Base-by-base conservation (phyloP, 345 rosid species). In the Aquilaria sinensis region DNA sequence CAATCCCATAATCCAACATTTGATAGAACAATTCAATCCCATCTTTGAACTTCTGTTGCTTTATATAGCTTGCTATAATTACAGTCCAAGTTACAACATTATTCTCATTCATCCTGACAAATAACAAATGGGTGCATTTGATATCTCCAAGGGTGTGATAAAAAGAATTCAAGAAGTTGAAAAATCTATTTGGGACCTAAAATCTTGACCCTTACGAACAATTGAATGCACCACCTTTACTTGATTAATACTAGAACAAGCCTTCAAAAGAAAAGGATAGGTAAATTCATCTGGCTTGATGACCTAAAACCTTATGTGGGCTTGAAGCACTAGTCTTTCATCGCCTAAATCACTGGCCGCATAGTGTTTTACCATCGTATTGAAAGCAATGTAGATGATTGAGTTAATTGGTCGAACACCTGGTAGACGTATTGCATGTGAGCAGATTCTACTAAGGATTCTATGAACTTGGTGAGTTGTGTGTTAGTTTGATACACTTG, bases 51-150 rank as follows among this genome's bases (percentile, higher is more conserved):
- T 41, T 49, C 47, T 55, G 58, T 32, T 53, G 66, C 66, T 73
- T 67, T 54, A 60, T 72, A 67, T 49, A 57, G 41, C 72, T 61
- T 10, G 55, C 46, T 31, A 73, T 68, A 51, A 73, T 67, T 37
- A 65, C 69, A 15, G 72, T 73, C 76, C 76, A 73, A 12, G 72
- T 68, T 10, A 72, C 72, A 14, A 67, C 62, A 50, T 72, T 67
- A 67, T 51, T 67, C 33, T 63, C 54, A 45, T 65, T 16, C 72
- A 72, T 67, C 50, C 60, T 65, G 32, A 67, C 72, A 33, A 72
- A 72, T 65, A 72, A 5, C 15, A 62, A 53, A 48, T 62, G 76
- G 12, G 69, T 72, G 15, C 57, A 63, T 52, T 6, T 68, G 9
- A 55, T 6, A 45, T 73, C 72, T 2, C 76, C 66, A 12, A 57